phyloP scores from a whole-genome alignment of 2,329 filamentous ascomycete species.

The Colletotrichum magnum region DNA sequence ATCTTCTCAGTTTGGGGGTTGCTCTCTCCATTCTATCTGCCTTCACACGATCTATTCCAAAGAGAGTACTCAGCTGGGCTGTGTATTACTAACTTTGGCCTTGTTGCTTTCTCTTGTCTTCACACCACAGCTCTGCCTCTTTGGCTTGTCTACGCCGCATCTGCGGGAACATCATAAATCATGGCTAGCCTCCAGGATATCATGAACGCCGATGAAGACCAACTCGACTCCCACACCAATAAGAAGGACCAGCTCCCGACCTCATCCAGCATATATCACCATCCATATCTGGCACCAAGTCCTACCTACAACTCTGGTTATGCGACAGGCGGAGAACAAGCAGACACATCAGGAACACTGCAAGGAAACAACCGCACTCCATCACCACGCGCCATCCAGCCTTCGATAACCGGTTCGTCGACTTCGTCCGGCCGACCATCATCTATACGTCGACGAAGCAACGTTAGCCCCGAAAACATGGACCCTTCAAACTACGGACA shows the following conservation, averaged over 20 bases:
- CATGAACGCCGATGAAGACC: slow-evolving; percentile 69
- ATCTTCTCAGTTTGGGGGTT: slow-evolving; percentile 48
- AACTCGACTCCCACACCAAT: slow-evolving; percentile 57
- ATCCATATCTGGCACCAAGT: slow-evolving; percentile 49
- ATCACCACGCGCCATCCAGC: slow-evolving; percentile 49
- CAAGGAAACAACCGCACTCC: slow-evolving; percentile 53
- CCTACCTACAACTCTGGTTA: slow-evolving; percentile 55
- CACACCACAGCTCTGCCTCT: slow-evolving; percentile 33
- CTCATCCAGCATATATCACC: slow-evolving; percentile 52
- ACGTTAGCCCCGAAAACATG: slow-evolving; percentile 65
- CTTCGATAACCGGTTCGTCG: slow-evolving; percentile 47
- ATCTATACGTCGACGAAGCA: slow-evolving; percentile 57
- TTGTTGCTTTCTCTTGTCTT: slow-evolving; percentile 44
- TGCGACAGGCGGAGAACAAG: slow-evolving; percentile 54
- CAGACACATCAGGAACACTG: slow-evolving; percentile 49
- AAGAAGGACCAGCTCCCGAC: slow-evolving; percentile 60
- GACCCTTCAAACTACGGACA: slow-evolving; percentile 52
- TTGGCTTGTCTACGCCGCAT: slow-evolving; percentile 49
- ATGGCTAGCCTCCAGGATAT: slow-evolving; percentile 71
- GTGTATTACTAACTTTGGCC: slow-evolving; percentile 63
- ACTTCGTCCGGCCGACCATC: slow-evolving; percentile 38
- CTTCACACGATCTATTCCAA: slow-evolving; percentile 49
- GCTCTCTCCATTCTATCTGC: slow-evolving; percentile 50
- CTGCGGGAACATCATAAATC: slow-evolving; percentile 55
- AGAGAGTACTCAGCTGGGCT: slow-evolving; percentile 57